These are phyloP conservation scores for Trichophyton benhamiae DNA, from an alignment of 2,329 filamentous ascomycete species.

Conservation along the genomic window DNA sequence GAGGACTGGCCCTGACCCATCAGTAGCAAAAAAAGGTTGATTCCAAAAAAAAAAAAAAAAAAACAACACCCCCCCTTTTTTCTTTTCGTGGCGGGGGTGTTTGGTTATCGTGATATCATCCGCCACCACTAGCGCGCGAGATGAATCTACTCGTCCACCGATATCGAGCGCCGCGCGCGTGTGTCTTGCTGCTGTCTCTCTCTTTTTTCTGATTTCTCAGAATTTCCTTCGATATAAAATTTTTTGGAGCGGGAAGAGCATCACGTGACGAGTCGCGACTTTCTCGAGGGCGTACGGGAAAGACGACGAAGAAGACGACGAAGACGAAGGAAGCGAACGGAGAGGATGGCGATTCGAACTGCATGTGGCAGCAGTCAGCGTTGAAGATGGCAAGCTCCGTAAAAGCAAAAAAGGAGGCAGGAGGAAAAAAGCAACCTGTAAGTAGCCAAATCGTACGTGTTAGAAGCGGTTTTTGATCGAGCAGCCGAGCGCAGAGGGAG, in stretches of 20 bases:
- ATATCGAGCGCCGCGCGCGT: background rate
- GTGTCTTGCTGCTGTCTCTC: background rate
- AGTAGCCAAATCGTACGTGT: background rate
- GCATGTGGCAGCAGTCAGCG: background rate
- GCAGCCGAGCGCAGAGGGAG: background rate
- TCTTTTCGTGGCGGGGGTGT: background rate
- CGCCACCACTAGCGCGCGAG: background rate
- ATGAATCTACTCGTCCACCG: background rate
- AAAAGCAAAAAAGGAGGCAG: background rate
- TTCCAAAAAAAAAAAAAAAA: background rate
- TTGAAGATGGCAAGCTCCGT: background rate
- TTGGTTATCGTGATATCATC: background rate
- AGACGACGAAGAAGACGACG: background rate
- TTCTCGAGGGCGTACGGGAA: background rate
- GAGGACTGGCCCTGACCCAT: slow-evolving; percentile 37
- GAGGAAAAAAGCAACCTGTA: background rate
- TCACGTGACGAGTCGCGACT: background rate
- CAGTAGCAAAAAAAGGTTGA: background rate
- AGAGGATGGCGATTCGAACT: background rate
- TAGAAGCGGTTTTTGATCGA: background rate
- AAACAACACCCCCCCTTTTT: background rate
- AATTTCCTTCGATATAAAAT: background rate
- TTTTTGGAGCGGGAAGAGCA: background rate
- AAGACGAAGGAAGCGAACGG: background rate
- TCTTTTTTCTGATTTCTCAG: background rate